Evolutionary conservation across 1,284 basidiomycete genomes (phyloP).

Genomic region (Trichosporon inkin): DNA sequence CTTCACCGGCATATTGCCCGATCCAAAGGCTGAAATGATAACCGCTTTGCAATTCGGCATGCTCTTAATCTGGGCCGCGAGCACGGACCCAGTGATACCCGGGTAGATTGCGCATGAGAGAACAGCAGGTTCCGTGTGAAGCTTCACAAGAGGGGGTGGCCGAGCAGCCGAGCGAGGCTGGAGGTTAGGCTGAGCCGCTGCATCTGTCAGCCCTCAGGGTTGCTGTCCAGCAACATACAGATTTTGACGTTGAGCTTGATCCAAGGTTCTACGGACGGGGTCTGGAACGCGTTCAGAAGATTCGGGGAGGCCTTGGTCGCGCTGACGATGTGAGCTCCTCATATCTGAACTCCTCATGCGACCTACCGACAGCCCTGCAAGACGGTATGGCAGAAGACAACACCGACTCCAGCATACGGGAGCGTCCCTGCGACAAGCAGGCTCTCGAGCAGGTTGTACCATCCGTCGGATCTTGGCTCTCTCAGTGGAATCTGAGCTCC

Average conservation of each 20-base stretch:
- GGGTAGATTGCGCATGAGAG: conserved; percentile 39
- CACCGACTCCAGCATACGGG: conserved; percentile 44
- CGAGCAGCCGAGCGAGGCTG: conserved; percentile 19
- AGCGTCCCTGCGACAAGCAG: conserved; percentile 42
- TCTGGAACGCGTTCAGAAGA: conserved; percentile 40
- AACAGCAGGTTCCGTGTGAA: conserved; percentile 34
- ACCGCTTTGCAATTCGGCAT: conserved; percentile 44
- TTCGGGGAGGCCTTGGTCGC: conserved; percentile 44
- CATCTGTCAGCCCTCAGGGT: background rate
- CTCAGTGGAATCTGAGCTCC: conserved; percentile 47
- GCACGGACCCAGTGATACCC: conserved; percentile 41
- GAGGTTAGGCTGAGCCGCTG: conserved; percentile 24
- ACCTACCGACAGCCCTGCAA: conserved; percentile 35
- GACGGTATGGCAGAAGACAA: conserved; percentile 44
- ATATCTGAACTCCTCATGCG: background rate
- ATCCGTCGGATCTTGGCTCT: conserved; percentile 43
- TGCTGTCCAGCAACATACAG: conserved; percentile 29
- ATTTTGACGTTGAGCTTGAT: conserved; percentile 48
- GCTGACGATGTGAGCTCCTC: conserved; percentile 15
- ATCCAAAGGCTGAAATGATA: conserved; percentile 45
- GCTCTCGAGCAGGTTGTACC: conserved; percentile 45
- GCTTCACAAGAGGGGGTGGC: conserved; percentile 32
- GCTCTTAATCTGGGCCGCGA: conserved; percentile 42
- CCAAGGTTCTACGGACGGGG: conserved; percentile 39
- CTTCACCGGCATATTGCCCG: conserved; percentile 43